Evolutionary conservation across 306 rosid genomes (phyloP).

Genomic region (Glycine latifolia): DNA sequence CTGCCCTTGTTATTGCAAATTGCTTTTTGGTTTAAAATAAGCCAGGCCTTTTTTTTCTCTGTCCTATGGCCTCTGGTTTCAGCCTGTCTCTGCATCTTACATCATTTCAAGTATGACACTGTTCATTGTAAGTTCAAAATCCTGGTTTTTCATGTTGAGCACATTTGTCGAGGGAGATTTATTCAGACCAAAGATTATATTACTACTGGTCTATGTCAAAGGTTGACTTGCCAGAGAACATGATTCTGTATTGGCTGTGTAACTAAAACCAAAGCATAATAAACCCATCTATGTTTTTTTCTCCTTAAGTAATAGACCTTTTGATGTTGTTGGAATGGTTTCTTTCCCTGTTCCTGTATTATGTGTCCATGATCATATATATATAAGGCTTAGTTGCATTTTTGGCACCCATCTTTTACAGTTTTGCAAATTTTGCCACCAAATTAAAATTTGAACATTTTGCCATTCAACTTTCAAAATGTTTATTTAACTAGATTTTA

Average conservation of each 20-base stretch:
- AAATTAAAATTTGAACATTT: too few relatives aligned
- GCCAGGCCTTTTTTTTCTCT: background rate
- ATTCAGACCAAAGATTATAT: too few relatives aligned
- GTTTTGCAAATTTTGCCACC: too few relatives aligned
- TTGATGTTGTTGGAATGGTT: background rate
- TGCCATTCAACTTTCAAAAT: too few relatives aligned
- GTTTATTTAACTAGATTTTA: too few relatives aligned
- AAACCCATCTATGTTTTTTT: background rate
- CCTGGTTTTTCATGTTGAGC: conserved; percentile 29
- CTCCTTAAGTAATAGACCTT: background rate
- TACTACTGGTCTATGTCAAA: background rate
- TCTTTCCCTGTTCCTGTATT: background rate
- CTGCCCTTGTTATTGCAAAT: conserved; percentile 35
- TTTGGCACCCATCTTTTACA: too few relatives aligned
- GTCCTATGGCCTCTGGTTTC: conserved; percentile 26
- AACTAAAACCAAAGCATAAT: background rate
- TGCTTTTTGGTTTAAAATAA: conserved; percentile 22
- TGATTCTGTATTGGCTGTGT: conserved; percentile 5
- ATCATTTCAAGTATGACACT: conserved; percentile 34
- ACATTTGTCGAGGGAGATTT: background rate
- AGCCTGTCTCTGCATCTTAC: conserved; percentile 8
- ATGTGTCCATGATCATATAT: background rate
- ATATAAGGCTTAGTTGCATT: too few relatives aligned
- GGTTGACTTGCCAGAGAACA: background rate
- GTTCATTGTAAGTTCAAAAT: conserved; percentile 1